Evolutionary conservation across 495 filamentous ascomycete genomes (phyloP), one percentile per base, ranked within the genome.

Genomic region (Xylaria cubensis): DNA sequence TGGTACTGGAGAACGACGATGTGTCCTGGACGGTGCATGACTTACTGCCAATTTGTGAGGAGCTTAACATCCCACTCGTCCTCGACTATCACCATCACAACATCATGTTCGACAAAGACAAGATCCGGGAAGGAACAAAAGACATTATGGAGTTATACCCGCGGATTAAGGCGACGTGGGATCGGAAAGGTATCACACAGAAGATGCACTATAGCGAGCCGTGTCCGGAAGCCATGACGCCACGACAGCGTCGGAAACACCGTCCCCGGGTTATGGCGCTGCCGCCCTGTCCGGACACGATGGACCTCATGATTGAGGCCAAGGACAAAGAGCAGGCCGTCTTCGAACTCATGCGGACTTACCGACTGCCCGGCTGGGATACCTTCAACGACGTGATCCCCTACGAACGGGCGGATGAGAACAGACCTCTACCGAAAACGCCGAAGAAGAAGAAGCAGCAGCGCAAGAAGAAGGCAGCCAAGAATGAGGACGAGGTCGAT

Each of bases 311-410:
- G 96, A 97, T 98, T 70, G 96, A 99, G 83, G 96, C 96, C 21
- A 99, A 98, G 76, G 95, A 97, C 76, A 99, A 98, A 81, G 96
- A 99, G 80, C 96, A 98, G 80, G 94, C 96, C 0, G 94, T 97
- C 0, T 97, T 98, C 76, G 94, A 97, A 73, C 86, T 98, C 17
- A 97, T 97, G 93, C 85, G 91, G 41, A 96, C 84, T 1, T 97
- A 92, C 80, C 93, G 91, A 70, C 86, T 98, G 0, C 92, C 94
- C 0, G 93, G 92, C 3, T 90, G 90, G 78, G 87, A 95, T 5
- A 84, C 82, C 1, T 87, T 96, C 76, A 92, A 91, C 74, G 92
- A 97, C 72, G 83, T 99, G 7, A 83, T 94, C 19, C 94, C 95
- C 0, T 88, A 93, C 80, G 87, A 88, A 17, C 87, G 96, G 1